A percentile compares a stretch with the other conserved stretches of the same genome.
Conservation (phyloP, 164 flowering plant species). For the Umbilicus rupestris region DNA sequence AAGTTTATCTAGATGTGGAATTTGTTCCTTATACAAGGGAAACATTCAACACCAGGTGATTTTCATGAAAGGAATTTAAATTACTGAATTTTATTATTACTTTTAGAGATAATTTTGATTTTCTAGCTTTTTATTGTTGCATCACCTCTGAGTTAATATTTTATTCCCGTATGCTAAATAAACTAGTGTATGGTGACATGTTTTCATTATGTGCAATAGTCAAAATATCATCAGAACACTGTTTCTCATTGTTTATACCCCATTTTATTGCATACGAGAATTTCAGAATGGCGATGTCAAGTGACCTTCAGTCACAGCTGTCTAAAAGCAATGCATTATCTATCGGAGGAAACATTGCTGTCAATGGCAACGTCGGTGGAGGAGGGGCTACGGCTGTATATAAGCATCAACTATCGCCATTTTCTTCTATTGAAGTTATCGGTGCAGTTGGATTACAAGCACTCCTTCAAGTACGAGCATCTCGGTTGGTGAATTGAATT, state of each 20-base stretch:
- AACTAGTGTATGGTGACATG: not conserved
- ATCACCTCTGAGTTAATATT: not conserved
- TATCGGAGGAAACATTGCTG: constrained; percentile 76
- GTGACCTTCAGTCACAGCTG: constrained; percentile 71
- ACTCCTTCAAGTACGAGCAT: constrained; percentile 59
- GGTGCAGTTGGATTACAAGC: constrained; percentile 74
- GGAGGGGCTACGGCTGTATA: constrained; percentile 60
- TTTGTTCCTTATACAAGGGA: too few species aligned
- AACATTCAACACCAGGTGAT: not conserved
- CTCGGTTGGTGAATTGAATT: constrained; percentile 46
- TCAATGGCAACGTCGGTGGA: constrained; percentile 57
- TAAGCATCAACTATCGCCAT: constrained; percentile 67
- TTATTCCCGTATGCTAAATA: not conserved
- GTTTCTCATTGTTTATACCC: constrained; percentile 6
- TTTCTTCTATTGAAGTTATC: constrained; percentile 59
- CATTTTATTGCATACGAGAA: not conserved
- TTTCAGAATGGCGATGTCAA: constrained; percentile 81
- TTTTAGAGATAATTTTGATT: not conserved
- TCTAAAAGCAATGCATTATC: constrained; percentile 58
- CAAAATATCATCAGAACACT: not conserved
- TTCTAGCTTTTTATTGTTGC: not conserved
- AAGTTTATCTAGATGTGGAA: too few species aligned
- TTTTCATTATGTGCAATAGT: not conserved
- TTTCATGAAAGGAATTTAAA: not conserved
- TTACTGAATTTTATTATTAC: not conserved